Evolutionary conservation across 2,329 filamentous ascomycete genomes (phyloP), one percentile per base, ranked within the genome.

Genomic region (Ascochyta clinopodiicola): DNA sequence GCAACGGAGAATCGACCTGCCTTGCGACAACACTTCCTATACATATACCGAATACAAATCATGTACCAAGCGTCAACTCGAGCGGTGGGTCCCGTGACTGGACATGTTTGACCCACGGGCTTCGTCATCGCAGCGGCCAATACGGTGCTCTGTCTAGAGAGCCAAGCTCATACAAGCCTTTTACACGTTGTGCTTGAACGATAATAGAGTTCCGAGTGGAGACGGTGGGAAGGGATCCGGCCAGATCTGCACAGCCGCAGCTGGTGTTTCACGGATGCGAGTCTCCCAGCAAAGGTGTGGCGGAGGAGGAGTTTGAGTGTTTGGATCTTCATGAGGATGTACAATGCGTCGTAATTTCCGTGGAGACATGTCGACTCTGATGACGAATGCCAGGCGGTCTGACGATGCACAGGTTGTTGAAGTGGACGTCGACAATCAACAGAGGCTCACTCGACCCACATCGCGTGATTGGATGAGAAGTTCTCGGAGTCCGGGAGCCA

Each of bases 151-250:
- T 36, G 17, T 36, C 34, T 48, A 21, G 36, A 44, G 22, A 37
- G 45, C 35, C 15, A 63, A 61, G 56, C 61, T 57, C 56, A 56
- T 43, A 29, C 43, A 63, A 63, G 61, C 61, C 54, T 62, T 55
- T 51, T 4, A 55, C 46, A 42, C 25, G 50, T 35, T 37, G 32
- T 57, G 51, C 46, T 60, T 60, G 40, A 38, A 49, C 44, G 35
- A 34, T 13, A 25, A 48, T 22, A 48, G 17, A 32, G 44, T 48
- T 57, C 7, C 10, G 17, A n/a, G 53, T 40, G 53, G 47, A 38
- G 32, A 55, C 36, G 24, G 17, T 32, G 12, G n/a, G 24, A 32
- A 17, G 19, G 9, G 19, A 38, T 40, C 31, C 25, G 52, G 42
- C 52, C 24, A 50, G 44, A 51, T 57, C 34, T 51, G 53, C 48